Percentiles rank a stretch among this genome's conserved stretches.
phyloP scores from a whole-genome alignment of 2,329 filamentous ascomycete species.

The Ilyonectria sp. region DNA sequence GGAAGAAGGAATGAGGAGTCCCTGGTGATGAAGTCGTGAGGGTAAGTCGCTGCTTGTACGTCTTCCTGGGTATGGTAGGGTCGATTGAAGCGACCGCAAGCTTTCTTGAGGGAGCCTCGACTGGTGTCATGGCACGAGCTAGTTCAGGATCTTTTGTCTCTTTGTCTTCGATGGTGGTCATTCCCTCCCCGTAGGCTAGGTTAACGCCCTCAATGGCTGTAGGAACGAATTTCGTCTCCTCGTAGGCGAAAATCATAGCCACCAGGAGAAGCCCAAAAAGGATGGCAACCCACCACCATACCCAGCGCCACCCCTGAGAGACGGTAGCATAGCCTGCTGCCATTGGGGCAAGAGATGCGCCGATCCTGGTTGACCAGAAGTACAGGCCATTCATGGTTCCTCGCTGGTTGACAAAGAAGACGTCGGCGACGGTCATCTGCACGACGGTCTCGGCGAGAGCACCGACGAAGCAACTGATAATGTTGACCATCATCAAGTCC shows the following conservation, averaged over 20 bases:
- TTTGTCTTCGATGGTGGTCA: not conserved
- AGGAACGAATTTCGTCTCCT: conserved; percentile 29
- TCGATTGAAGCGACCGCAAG: too few relatives aligned
- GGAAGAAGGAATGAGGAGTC: too few relatives aligned
- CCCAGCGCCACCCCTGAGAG: conserved; percentile 51
- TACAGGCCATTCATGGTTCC: conserved; percentile 58
- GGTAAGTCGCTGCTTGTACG: too few relatives aligned
- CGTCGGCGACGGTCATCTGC: conserved; percentile 55
- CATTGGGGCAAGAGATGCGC: conserved; percentile 49
- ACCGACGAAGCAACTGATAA: conserved; percentile 53
- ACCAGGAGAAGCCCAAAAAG: conserved; percentile 37
- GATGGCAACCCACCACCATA: conserved; percentile 55
- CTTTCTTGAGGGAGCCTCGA: too few relatives aligned
- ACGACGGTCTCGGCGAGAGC: conserved; percentile 57
- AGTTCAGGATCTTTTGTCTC: too few relatives aligned
- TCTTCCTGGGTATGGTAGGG: too few relatives aligned
- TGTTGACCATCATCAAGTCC: conserved; percentile 61
- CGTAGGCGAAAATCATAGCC: conserved; percentile 55
- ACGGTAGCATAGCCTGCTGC: conserved; percentile 48
- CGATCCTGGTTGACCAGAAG: conserved; percentile 47
- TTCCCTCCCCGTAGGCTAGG: too few relatives aligned
- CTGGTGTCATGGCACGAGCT: too few relatives aligned
- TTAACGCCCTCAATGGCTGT: not conserved
- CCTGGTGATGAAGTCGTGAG: too few relatives aligned
- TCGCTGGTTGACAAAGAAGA: conserved; percentile 52